Conservation (phyloP, 176 grass and related monocot genomes). For the maize (Zea mays) region DNA sequence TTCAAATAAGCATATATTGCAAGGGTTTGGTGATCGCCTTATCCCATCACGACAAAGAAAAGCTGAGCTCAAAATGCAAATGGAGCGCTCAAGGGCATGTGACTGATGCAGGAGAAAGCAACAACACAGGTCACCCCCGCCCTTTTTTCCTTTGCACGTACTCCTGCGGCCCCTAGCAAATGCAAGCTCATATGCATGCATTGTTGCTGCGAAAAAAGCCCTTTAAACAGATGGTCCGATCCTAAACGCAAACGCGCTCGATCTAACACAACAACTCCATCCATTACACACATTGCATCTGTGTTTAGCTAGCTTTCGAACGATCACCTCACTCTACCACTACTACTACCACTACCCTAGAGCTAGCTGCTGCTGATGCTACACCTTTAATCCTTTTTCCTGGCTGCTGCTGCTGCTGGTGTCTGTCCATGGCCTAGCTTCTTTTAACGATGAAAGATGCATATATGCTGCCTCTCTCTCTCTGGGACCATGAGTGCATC, state of each 20-base stretch:
- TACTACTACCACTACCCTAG: not conserved
- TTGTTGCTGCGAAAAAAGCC: conserved; percentile 13
- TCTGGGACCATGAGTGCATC: conserved; percentile 19
- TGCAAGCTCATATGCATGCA: not conserved
- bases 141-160: conserved; percentile 1
- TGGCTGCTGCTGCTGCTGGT: not conserved
- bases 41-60: not conserved
- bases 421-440: conserved; percentile 16
- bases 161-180: not conserved
- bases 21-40: not conserved
- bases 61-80: not conserved
- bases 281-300: not conserved
- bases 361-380: not conserved
- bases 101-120: conserved; percentile 26
- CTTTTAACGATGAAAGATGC: conserved; percentile 34
- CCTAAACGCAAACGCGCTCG: not conserved
- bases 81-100: not conserved
- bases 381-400: not conserved
- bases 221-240: conserved; percentile 2
- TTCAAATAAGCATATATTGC: not conserved
- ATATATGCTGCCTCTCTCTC: conserved; percentile 9
- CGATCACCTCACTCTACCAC: conserved; percentile 16
- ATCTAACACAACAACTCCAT: conserved; percentile 9
- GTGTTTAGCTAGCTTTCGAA: not conserved
- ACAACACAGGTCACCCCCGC: conserved; percentile 5